A percentile compares a stretch with the other conserved stretches of the same genome.
phyloP scores from a whole-genome alignment of 2,329 filamentous ascomycete genomes.

The Aspergillus sp. region DNA sequence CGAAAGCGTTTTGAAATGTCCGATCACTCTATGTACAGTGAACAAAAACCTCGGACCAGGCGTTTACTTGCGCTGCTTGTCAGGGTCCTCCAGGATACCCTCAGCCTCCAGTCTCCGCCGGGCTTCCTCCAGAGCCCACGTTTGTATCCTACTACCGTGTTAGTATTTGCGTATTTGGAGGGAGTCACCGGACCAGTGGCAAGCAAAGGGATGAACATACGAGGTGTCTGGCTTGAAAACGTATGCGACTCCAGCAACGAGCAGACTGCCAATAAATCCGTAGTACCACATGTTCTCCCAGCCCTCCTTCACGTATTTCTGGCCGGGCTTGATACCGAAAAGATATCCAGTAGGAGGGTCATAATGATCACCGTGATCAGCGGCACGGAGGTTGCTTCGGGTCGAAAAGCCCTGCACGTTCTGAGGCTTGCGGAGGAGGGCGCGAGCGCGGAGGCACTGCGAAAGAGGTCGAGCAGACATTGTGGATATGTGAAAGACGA shows the following conservation, averaged over 20 bases:
- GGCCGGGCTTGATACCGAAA: conserved; percentile 87
- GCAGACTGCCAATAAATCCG: conserved; percentile 76
- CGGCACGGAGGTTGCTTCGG: conserved; percentile 37
- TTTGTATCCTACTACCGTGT: conserved; percentile 75
- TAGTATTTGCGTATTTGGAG: conserved; percentile 10
- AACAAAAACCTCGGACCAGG: conserved; percentile 27
- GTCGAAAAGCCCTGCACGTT: conserved; percentile 41
- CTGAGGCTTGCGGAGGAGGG: conserved; percentile 35
- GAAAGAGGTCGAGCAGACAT: conserved; percentile 41
- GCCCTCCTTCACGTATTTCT: conserved; percentile 93
- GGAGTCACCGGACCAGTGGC: not conserved
- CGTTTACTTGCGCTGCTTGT: conserved; percentile 53
- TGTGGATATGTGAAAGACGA: conserved; percentile 21
- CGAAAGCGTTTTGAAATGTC: conserved; percentile 26
- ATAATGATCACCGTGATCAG: conserved; percentile 71
- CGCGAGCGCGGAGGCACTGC: conserved; percentile 38
- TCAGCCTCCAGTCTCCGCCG: conserved; percentile 92
- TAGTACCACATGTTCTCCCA: conserved; percentile 89
- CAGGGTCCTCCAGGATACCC: conserved; percentile 82
- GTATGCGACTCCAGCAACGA: conserved; percentile 73
- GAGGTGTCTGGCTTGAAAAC: conserved; percentile 98
- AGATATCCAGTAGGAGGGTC: conserved; percentile 90
- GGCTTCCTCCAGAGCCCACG: conserved; percentile 97
- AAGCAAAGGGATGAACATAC: conserved; percentile 58
- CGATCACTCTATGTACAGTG: conserved; percentile 43